Base-by-base conservation (phyloP, 441 rosid species). In the Caryocar brasiliense region DNA sequence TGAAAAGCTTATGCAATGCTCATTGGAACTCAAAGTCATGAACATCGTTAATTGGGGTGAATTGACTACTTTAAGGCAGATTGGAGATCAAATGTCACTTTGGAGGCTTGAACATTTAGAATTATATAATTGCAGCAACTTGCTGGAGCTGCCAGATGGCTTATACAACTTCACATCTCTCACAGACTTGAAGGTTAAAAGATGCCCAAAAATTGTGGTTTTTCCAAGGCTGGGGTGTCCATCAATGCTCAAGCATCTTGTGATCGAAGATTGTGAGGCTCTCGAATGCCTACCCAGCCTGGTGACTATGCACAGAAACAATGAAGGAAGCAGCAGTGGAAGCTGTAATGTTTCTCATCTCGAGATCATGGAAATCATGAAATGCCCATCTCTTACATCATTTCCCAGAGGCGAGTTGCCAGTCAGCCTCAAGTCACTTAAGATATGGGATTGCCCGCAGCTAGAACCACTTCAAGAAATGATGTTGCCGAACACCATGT, bases 401-500 rank as follows among this genome's bases (percentile, higher is more conserved):
- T 22, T 47, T 21, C 51, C 61, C 7, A 21, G 4, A 10, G 53
- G 45, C 4, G 67, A 51, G 3, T 48, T 62, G 26, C 60, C 61
- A 7, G 18, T 20, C n/a, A 40, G 19, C 38, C 42, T 54, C n/a
- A 10, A 2, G 10, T 25, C 42, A 14, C 61, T 62, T 14, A 14
- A 12, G 20, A 40, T 54, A 1, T 5, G 11, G 2, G 41, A n/a
- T 26, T 22, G 47, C 6, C 13, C 26, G 20, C 20, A 24, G 1
- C 44, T 21, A 11, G 1, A 21, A 21, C 22, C 14, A 21, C 5
- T 28, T 11, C 12, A 8, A 40, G 12, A 19, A 6, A 18, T 38
- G 5, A 12, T 38, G 1, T 17, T 0, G 25, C 9, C 20, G 25
- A 38, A n/a, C n/a, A n/a, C n/a, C n/a, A n/a, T n/a, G n/a, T n/a